These are phyloP conservation scores for Colletotrichum truncatum DNA, from an alignment of 2,329 filamentous ascomycete genomes.

Conservation along the genomic window DNA sequence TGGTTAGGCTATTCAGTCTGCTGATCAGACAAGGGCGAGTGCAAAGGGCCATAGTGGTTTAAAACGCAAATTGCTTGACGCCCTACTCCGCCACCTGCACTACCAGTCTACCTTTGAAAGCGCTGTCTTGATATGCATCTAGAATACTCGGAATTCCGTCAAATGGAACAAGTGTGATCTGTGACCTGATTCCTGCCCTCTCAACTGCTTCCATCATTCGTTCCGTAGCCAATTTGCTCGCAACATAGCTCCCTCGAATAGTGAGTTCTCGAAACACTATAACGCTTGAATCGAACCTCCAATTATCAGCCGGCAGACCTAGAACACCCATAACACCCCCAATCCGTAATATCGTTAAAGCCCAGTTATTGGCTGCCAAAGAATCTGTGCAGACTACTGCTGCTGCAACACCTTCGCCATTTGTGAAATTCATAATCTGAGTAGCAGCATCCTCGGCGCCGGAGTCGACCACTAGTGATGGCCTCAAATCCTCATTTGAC, in stretches of 20 bases:
- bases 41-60: too few relatives aligned
- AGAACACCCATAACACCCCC: conserved; percentile 40
- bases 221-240: conserved; percentile 37
- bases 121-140: conserved; percentile 36
- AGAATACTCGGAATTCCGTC: conserved; percentile 38
- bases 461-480: conserved; percentile 40
- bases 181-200: conserved; percentile 35
- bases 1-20: too few relatives aligned
- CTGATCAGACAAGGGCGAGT: too few relatives aligned
- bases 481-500: conserved; percentile 30
- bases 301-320: conserved; percentile 41
- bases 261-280: conserved; percentile 42
- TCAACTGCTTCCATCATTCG: conserved; percentile 43
- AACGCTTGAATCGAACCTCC: conserved; percentile 40
- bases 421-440: conserved; percentile 38
- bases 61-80: too few relatives aligned
- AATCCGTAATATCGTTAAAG: conserved; percentile 38
- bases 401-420: conserved; percentile 41
- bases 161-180: conserved; percentile 38
- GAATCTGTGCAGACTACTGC: conserved; percentile 43
- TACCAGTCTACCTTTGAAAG: conserved; percentile 41
- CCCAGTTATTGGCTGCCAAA: conserved; percentile 40
- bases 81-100: conserved; percentile 35
- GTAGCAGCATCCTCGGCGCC: conserved; percentile 20
- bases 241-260: conserved; percentile 43